Base-by-base conservation (phyloP, 768 basidiomycete species). In the Boletus vinaceobasis region DNA sequence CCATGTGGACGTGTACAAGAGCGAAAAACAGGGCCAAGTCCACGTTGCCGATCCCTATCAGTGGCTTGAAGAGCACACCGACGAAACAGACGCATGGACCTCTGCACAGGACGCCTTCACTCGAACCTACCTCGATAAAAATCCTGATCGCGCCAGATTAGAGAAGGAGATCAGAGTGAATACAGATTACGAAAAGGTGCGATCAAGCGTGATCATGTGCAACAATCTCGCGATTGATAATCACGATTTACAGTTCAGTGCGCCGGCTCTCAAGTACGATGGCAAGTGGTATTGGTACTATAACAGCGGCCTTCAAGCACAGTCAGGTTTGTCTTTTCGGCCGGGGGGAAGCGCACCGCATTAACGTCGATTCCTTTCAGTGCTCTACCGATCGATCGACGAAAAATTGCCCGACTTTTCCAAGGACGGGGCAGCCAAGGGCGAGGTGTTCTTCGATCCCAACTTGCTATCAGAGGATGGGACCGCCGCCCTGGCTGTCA, bases 391-490 rank as follows among this genome's bases (percentile, higher is more conserved):
- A 13, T 86, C 85, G 29, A 79, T 72, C 60, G 77, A 79, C 55
- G 71, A 69, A 6, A 69, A 61, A 17, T 70, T 87, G 43, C 88
- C 88, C 38, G 77, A 80, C 58, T 78, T 82, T 64, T 76, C 77
- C 39, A 64, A 75, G 36, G 71, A 73, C 17, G 65, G 70, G 17
- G 76, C 73, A 29, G 64, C 71, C 17, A 79, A 75, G 14, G 83
- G 83, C 29, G 88, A 91, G 65, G 75, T 91, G 4, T 93, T 88
- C 70, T 92, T 93, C 62, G 88, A 93, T 68, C 80, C 87, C 8
- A 93, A 93, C 69, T 65, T 86, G 23, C 74, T 93, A 19, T 79
- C 84, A 29, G 72, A 77, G 7, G 91, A 93, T 64, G 90, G 88
- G 19, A 88, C 87, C 1, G 83, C 83, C 17, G 78, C 88, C 14